A percentile compares a stretch with the other conserved stretches of the same genome.
Evolutionary conservation across 208 protist genomes (phyloP).

Genomic region (Leishmania mexicana): DNA sequence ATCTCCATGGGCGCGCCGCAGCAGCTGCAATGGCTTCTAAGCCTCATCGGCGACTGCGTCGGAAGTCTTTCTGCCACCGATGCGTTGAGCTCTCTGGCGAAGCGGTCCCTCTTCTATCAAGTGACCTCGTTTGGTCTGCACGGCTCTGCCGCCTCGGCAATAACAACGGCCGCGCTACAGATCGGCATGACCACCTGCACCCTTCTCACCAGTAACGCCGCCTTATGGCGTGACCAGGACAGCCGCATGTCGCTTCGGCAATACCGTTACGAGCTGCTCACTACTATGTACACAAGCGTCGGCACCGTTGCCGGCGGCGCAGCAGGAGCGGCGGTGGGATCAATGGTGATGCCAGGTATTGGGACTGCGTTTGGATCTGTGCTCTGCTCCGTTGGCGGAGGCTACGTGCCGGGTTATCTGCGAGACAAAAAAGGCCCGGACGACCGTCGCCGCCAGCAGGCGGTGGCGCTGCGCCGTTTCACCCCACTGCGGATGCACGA

Average conservation of each 20-base stretch:
- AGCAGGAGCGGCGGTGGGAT: slow-evolving; percentile 55
- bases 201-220: slow-evolving; percentile 39
- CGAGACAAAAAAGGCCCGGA: slow-evolving; percentile 47
- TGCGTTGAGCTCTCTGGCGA: slow-evolving; percentile 40
- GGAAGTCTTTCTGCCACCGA: slow-evolving; percentile 24
- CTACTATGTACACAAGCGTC: slow-evolving; percentile 33
- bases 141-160: slow-evolving; percentile 46
- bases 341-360: slow-evolving; percentile 59
- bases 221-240: slow-evolving; percentile 32
- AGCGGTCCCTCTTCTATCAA: slow-evolving; percentile 50
- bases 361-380: slow-evolving; percentile 67
- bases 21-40: slow-evolving; percentile 36
- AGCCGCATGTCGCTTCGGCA: slow-evolving; percentile 41
- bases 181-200: slow-evolving; percentile 35
- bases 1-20: slow-evolving; percentile 36
- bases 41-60: slow-evolving; percentile 27
- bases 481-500: slow-evolving; percentile 30
- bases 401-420: slow-evolving; percentile 42
- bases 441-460: slow-evolving; percentile 29
- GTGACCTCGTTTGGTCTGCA: slow-evolving; percentile 52
- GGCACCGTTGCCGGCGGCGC: slow-evolving; percentile 50
- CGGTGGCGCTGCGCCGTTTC: slow-evolving; percentile 1
- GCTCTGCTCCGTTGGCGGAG: slow-evolving; percentile 37
- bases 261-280: slow-evolving; percentile 63
- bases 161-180: slow-evolving; percentile 53